Evolutionary conservation across 2,329 filamentous ascomycete genomes (phyloP).

Genomic region (Hortaea sp.): DNA sequence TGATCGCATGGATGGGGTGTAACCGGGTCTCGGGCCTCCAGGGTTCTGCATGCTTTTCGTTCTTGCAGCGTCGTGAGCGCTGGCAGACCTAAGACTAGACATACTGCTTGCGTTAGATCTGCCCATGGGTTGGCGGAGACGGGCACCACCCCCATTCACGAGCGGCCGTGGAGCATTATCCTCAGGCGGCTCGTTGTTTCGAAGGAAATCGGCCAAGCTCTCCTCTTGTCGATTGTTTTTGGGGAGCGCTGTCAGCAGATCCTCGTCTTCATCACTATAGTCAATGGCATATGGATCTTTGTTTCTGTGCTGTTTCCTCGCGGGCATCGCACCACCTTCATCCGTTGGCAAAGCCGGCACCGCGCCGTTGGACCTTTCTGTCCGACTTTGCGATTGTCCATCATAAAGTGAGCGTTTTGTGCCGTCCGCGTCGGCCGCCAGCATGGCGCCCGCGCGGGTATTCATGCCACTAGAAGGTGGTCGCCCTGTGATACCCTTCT

Average conservation of each 20-base stretch:
- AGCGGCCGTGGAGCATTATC: slow-evolving; percentile 6
- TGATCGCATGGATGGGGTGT: neutral
- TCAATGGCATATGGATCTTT: slow-evolving; percentile 94
- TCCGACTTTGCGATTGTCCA: slow-evolving; percentile 9
- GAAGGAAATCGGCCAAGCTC: slow-evolving; percentile 63
- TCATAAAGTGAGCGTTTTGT: slow-evolving; percentile 8
- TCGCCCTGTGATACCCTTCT: neutral
- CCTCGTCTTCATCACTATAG: slow-evolving; percentile 43
- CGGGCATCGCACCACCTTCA: slow-evolving; percentile 1
- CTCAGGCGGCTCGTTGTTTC: slow-evolving; percentile 55
- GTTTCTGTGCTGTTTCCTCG: slow-evolving; percentile 63
- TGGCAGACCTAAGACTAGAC: neutral
- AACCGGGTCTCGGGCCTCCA: slow-evolving; percentile 1
- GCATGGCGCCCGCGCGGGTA: neutral
- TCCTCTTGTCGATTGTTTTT: slow-evolving; percentile 42
- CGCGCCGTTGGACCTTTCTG: neutral
- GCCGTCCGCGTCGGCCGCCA: neutral
- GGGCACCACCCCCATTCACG: neutral
- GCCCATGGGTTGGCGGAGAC: neutral
- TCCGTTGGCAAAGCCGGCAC: neutral
- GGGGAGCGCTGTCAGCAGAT: slow-evolving; percentile 39
- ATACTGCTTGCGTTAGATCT: slow-evolving; percentile 2
- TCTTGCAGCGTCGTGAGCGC: neutral
- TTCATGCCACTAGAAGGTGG: neutral
- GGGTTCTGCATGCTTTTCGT: slow-evolving; percentile 1